Conservation (phyloP, 192 early-diverging fungal species). For the Backusella tuberculispora region DNA sequence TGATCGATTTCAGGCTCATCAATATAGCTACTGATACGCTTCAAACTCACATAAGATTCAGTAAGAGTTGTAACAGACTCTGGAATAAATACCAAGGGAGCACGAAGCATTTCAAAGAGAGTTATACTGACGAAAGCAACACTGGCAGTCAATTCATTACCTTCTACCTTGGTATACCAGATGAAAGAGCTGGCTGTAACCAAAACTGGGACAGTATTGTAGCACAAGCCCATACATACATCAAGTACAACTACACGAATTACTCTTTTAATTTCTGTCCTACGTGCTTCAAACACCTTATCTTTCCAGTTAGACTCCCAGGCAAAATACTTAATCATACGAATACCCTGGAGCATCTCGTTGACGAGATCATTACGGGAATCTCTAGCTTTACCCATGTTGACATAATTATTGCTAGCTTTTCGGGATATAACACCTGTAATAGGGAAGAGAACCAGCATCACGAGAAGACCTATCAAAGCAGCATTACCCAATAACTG, state of each 20-base stretch:
- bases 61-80: constrained; percentile 58
- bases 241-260: constrained; percentile 24
- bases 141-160: constrained; percentile 49
- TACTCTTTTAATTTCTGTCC: constrained; percentile 27
- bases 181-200: constrained; percentile 63
- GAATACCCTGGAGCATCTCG: constrained; percentile 74
- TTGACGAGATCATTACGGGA: constrained; percentile 77
- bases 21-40: constrained; percentile 50
- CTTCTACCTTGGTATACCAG: constrained; percentile 55
- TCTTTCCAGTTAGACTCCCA: constrained; percentile 77
- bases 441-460: constrained; percentile 64
- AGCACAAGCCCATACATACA: constrained; percentile 40
- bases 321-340: constrained; percentile 89
- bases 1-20: constrained; percentile 33
- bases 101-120: constrained; percentile 61
- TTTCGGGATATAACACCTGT: constrained; percentile 56
- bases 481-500: constrained; percentile 75
- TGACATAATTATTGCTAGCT: constrained; percentile 52
- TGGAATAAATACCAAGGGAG: constrained; percentile 56
- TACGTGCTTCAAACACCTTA: constrained; percentile 57
- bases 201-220: constrained; percentile 51
- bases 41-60: constrained; percentile 58
- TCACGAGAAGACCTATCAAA: constrained; percentile 73
- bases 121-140: constrained; percentile 67
- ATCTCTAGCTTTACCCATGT: constrained; percentile 66